phyloP scores from a whole-genome alignment of 768 basidiomycete genomes.

The Hygrophorus russula region DNA sequence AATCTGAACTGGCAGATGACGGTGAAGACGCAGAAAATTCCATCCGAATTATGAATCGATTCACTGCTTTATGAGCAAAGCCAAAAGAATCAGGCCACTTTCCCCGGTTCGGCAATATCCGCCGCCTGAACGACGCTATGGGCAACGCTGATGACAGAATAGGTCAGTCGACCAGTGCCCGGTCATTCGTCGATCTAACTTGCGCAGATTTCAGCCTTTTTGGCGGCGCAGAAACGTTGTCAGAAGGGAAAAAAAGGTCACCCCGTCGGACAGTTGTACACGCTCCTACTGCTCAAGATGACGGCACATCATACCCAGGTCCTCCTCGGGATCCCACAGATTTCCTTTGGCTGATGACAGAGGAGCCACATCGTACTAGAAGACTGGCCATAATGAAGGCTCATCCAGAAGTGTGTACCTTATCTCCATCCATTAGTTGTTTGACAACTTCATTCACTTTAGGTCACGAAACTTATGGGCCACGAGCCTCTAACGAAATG shows the following conservation, averaged over 20 bases:
- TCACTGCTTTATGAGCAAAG: neutral
- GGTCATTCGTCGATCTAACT: neutral
- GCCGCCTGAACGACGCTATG: too few relatives aligned
- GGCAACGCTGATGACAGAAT: neutral
- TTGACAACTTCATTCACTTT: conserved; percentile 2
- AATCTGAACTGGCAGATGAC: conserved; percentile 1
- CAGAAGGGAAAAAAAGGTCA: conserved; percentile 38
- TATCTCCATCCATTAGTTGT: neutral
- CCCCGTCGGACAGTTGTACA: conserved; percentile 40
- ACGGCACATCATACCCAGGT: conserved; percentile 30
- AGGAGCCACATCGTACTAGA: conserved; percentile 90
- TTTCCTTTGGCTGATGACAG: conserved; percentile 95
- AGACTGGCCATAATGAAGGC: conserved; percentile 86
- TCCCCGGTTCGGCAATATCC: neutral
- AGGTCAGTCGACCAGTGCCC: neutral
- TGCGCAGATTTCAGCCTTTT: conserved; percentile 62
- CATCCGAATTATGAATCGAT: neutral
- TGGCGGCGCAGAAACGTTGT: conserved; percentile 73
- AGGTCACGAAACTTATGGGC: conserved; percentile 97
- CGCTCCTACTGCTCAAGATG: conserved; percentile 25
- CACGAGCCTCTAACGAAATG: conserved; percentile 88
- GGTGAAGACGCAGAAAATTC: conserved; percentile 2
- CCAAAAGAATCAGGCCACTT: conserved; percentile 2
- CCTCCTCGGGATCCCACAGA: conserved; percentile 72
- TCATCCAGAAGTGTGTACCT: conserved; percentile 71